Base-by-base conservation (phyloP, 2,329 filamentous ascomycete genomes). In the Claviceps lovelessii region DNA sequence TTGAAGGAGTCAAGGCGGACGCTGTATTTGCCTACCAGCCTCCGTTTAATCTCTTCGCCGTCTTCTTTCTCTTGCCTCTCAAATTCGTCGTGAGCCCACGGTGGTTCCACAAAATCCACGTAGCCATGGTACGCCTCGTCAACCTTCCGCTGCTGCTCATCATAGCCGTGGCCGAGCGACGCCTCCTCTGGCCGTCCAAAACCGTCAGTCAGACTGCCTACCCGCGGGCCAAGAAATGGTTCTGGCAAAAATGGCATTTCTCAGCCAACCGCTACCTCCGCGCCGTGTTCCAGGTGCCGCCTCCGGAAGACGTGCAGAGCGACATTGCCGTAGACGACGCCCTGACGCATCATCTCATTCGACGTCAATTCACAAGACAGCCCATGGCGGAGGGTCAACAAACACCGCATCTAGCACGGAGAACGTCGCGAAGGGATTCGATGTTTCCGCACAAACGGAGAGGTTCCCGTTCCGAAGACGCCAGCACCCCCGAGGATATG, bases 61-160 rank as follows among this genome's bases (percentile, higher is more conserved):
- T 93, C 33, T 71, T 88, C 56, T 65, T 90, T 33, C 75, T 93
- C 17, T 75, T 91, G 2, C 88, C 88, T 0, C 76, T 93, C 57
- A 90, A 89, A 62, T 87, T 87, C 62, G 61, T 87, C n/a, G 74
- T 89, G 41, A 83, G 81, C n/a, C 81, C 86, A 0, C 82, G 88
- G 48, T 91, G 87, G 87, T 93, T 93, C 65, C 88, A 94, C 73
- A 93, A 91, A 70, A 86, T 91, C 63, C 90, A 94, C 65, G 87
- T 94, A 55, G 80, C 83, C 56, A 79, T 80, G 10, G 84, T 93
- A 28, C 82, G 87, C 42, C 71, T 83, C 9, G 76, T 90, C 62
- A 93, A 93, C 67, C 75, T 86, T 2, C 88, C 88, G 0, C 72
- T 90, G 5, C 74, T 94, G 1, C 75, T 91, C 4, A 61, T 85